Evolutionary conservation across 164 flowering plant genomes (phyloP), one percentile per base, ranked within the genome.

Genomic region (Umbellularia californica): DNA sequence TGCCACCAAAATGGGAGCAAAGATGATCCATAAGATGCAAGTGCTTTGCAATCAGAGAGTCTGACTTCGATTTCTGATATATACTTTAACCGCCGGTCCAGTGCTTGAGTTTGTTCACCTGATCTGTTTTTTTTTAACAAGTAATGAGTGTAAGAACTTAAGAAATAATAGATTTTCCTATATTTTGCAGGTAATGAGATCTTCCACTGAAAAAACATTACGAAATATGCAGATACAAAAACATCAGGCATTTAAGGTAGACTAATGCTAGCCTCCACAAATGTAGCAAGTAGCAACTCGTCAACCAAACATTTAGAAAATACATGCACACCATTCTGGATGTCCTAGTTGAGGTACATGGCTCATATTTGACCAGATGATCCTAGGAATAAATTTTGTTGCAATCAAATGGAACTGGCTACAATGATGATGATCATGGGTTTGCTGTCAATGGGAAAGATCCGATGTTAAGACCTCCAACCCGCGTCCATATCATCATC

Each of bases 1-100:
- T 92, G 92, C 72, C 78, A 63, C 99, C 98, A 95, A 77, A 90
- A 92, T 11, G 97, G 95, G 77, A 83, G 87, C 76, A 95, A 72
- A n/a, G 97, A 81, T 65, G 85, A 78, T 22, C 90, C 95, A 86
- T 81, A 81, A 30, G 85, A 70, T 70, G 78, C 77, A 78, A 95
- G 93, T 66, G 90, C 85, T 81, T 80, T 90, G 47, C 88, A 75
- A 82, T 95, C 99, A 73, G 89, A 87, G 68, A 92, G 89, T 72
- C 99, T 87, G 58, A 87, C 81, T 80, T 91, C 92, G 76, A 89
- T 81, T 84, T 93, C 99, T 70, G 86, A 68, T 22, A 79, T 78
- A 74, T 75, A 90, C 77, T 85, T 90, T 6, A 76, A 80, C 7
- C 82, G 73, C 82, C 80, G 72, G 28, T 80, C 90, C 65, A 78